phyloP scores from a whole-genome alignment of 495 filamentous ascomycete species.

The Hypomontagnella monticulosa region DNA sequence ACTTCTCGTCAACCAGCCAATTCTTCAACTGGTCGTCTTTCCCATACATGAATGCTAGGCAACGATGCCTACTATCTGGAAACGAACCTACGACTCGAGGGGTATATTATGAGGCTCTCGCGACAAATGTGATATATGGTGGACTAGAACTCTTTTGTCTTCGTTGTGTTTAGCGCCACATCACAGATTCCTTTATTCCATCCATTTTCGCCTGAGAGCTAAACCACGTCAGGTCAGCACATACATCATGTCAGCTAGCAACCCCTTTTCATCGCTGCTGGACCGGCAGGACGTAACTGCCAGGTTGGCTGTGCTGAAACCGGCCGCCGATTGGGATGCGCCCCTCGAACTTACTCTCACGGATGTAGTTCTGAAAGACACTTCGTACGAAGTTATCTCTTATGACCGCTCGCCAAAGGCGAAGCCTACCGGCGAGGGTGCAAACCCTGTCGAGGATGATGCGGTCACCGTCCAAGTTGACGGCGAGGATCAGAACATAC shows the following conservation, averaged over 20 bases:
- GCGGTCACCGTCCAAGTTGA: conserved; percentile 21
- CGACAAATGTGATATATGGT: too few relatives aligned
- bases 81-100: not conserved
- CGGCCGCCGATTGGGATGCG: conserved; percentile 22
- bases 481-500: conserved; percentile 24
- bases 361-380: conserved; percentile 29
- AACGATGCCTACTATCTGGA: conserved; percentile 2
- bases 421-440: not conserved
- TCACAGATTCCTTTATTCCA: not conserved
- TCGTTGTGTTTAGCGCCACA: too few relatives aligned
- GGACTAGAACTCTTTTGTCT: too few relatives aligned
- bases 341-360: conserved; percentile 34
- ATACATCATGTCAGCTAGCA: conserved; percentile 13
- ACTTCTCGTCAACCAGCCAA: too few relatives aligned
- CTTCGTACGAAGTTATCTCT: conserved; percentile 43
- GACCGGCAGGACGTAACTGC: conserved; percentile 3
- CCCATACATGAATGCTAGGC: conserved; percentile 8
- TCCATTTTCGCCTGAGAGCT: not conserved
- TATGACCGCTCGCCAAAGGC: conserved; percentile 35
- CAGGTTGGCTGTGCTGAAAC: conserved; percentile 35
- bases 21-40: not conserved
- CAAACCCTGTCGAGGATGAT: not conserved
- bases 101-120: conserved; percentile 15
- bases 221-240: not conserved
- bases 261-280: conserved; percentile 25